Conservation (phyloP, 2,329 filamentous ascomycete species). For the Hypoxylon sp. region DNA sequence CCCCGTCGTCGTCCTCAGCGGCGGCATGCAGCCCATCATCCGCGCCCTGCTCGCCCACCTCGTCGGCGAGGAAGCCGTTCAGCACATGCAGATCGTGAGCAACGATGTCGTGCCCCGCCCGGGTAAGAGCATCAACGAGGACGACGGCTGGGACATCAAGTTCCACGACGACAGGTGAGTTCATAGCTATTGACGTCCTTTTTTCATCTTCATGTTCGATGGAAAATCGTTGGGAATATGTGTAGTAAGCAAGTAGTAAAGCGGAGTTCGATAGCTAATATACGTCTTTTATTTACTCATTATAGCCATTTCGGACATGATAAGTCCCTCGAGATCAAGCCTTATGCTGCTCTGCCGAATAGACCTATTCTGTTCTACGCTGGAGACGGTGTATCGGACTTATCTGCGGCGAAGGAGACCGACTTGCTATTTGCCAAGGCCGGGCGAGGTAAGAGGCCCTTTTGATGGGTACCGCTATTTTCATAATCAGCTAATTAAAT, state of each 20-base stretch:
- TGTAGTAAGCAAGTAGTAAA: slow-evolving; percentile 9
- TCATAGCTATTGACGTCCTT: neutral
- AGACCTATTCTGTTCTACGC: slow-evolving; percentile 93
- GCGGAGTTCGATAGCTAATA: slow-evolving; percentile 15
- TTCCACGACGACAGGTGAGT: slow-evolving; percentile 86
- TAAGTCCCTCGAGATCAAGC: slow-evolving; percentile 91
- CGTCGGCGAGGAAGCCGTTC: slow-evolving; percentile 78
- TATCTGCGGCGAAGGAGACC: slow-evolving; percentile 92
- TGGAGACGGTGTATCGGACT: slow-evolving; percentile 91
- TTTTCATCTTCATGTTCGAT: neutral
- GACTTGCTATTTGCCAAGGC: slow-evolving; percentile 94
- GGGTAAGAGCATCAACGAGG: slow-evolving; percentile 79
- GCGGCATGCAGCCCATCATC: slow-evolving; percentile 94
- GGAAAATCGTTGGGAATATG: neutral
- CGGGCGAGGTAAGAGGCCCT: slow-evolving; percentile 73
- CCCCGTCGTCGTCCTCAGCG: slow-evolving; percentile 90
- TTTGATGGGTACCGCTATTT: neutral
- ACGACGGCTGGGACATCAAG: slow-evolving; percentile 86
- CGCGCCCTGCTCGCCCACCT: slow-evolving; percentile 82
- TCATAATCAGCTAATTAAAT: slow-evolving; percentile 32
- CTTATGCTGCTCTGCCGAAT: slow-evolving; percentile 81
- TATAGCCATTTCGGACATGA: slow-evolving; percentile 89
- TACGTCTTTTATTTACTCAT: slow-evolving; percentile 15
- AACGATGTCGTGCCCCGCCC: slow-evolving; percentile 77
- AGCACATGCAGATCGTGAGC: slow-evolving; percentile 88